Base-by-base conservation (phyloP, 441 rosid species). In the Aquilaria agallochum region DNA sequence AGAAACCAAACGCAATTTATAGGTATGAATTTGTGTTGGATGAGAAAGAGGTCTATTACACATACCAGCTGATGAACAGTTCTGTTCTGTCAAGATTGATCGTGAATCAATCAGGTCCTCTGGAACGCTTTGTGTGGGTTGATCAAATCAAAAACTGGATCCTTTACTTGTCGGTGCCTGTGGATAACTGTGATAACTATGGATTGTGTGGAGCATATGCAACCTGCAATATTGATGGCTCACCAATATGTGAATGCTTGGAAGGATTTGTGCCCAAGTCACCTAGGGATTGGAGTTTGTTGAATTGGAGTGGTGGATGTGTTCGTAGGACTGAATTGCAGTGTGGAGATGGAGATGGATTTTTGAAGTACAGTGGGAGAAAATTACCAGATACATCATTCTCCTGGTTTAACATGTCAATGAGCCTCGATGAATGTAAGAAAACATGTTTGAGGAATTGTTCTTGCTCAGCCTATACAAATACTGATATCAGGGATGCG, bases 391-490 rank as follows among this genome's bases (percentile, higher is more conserved):
- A 50, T 10, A 5, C 50, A 20, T 0, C 66, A 30, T 57, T 27
- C 31, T 50, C 56, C 42, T 56, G 55, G 48, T 11, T 65, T 11
- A 40, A 65, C 34, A 34, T 2, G 30, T 56, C 42, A 13, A 40
- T 40, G 45, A 40, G 45, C 45, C 45, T 40, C 2, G 51, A 60
- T 51, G 62, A 51, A 50, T 51, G 63, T 57, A 9, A 57, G 51
- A 14, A 55, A 1, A 50, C 53, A 50, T 62, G 66, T 50, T 40
- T 42, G 58, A 62, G 54, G 40, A 62, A 62, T 62, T 62, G 66
- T 62, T 62, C 66, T 44, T 62, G 66, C 44, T 0, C 10, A 27
- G 66, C 66, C 14, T 53, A 62, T 53, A 57, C 58, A 30, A 62
- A 62, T 30, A 5, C 54, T 13, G 66, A 62, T 57, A 53, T 62